A percentile compares a stretch with the other conserved stretches of the same genome.
Evolutionary conservation across 805 yeast species (phyloP).

Genomic region (Ogataea henricii): DNA sequence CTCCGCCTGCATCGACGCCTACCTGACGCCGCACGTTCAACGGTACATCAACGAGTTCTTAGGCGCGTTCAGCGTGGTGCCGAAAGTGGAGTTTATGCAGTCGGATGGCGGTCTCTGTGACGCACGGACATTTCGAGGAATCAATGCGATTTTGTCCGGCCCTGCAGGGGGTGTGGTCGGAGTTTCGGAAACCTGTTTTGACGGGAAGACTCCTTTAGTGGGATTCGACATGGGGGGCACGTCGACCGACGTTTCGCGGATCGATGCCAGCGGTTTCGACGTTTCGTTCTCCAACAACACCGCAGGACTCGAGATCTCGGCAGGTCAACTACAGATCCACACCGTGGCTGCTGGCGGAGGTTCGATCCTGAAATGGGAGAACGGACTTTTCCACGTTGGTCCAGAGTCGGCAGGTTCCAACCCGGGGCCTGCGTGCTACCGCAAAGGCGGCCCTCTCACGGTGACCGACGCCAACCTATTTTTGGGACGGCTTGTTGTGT

Average conservation of each 20-base stretch:
- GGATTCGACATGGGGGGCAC: slow-evolving; percentile 94
- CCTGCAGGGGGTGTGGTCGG: slow-evolving; percentile 99
- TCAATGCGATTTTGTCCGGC: slow-evolving; percentile 85
- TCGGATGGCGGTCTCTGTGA: slow-evolving; percentile 87
- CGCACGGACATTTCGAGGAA: slow-evolving; percentile 77
- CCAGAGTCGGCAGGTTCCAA: slow-evolving; percentile 87
- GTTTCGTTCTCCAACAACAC: slow-evolving; percentile 77
- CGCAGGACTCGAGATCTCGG: slow-evolving; percentile 80
- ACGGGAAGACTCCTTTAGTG: slow-evolving; percentile 59
- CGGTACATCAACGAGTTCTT: slow-evolving; percentile 41
- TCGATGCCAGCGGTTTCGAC: slow-evolving; percentile 67
- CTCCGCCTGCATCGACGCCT: slow-evolving; percentile 45
- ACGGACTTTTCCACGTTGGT: slow-evolving; percentile 80
- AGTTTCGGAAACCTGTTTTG: slow-evolving; percentile 75
- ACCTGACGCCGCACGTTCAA: slow-evolving; percentile 43
- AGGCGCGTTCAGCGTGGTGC: slow-evolving; percentile 34
- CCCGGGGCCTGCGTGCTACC: slow-evolving; percentile 87
- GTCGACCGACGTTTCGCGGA: slow-evolving; percentile 80
- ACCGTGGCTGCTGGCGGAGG: slow-evolving; percentile 91
- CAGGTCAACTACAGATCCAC: slow-evolving; percentile 79
- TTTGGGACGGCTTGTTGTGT: slow-evolving; percentile 70
- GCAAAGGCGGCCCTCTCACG: slow-evolving; percentile 82
- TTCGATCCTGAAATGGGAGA: slow-evolving; percentile 63
- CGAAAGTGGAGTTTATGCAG: slow-evolving; percentile 54
- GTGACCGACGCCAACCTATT: slow-evolving; percentile 82